Conservation (phyloP, 2,329 filamentous ascomycete genomes). For the Raffaelea ambrosiae region DNA sequence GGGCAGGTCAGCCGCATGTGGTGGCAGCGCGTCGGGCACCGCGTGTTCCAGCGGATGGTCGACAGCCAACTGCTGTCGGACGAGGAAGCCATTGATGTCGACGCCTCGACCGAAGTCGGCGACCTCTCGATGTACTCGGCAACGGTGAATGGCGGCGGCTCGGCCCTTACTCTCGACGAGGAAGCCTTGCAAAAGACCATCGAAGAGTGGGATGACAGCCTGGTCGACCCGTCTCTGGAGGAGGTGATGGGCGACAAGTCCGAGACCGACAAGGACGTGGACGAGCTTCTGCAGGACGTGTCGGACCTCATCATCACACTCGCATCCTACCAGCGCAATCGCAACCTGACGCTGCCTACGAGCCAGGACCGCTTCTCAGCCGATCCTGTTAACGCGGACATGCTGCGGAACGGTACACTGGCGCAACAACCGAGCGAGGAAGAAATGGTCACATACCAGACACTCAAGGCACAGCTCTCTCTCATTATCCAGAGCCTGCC, state of each 20-base stretch:
- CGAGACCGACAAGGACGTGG: constrained; percentile 49
- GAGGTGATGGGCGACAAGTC: constrained; percentile 42
- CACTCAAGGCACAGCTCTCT: constrained; percentile 65
- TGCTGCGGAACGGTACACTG: constrained; percentile 57
- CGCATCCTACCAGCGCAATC: constrained; percentile 70
- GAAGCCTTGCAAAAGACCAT: constrained; percentile 44
- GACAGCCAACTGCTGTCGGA: constrained; percentile 36
- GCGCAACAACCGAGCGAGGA: constrained; percentile 56
- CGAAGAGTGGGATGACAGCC: constrained; percentile 48
- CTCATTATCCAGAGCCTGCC: constrained; percentile 68
- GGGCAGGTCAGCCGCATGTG: constrained; percentile 61
- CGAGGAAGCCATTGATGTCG: constrained; percentile 18
- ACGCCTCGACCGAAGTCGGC: constrained; percentile 16
- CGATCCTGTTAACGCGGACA: constrained; percentile 58
- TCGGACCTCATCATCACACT: constrained; percentile 70
- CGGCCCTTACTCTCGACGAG: constrained; percentile 32
- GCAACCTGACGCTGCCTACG: constrained; percentile 60
- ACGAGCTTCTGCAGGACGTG: constrained; percentile 65
- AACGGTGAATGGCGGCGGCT: neutral
- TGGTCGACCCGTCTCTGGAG: constrained; percentile 50
- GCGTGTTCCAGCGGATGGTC: constrained; percentile 56
- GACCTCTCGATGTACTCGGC: neutral
- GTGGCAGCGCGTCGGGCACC: constrained; percentile 66
- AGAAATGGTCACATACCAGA: constrained; percentile 56
- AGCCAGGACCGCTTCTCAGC: constrained; percentile 52